A percentile compares a stretch with the other conserved stretches of the same genome.
phyloP scores from a whole-genome alignment of 805 yeast species.

The Wickerhamomyces kurtzmanii region DNA sequence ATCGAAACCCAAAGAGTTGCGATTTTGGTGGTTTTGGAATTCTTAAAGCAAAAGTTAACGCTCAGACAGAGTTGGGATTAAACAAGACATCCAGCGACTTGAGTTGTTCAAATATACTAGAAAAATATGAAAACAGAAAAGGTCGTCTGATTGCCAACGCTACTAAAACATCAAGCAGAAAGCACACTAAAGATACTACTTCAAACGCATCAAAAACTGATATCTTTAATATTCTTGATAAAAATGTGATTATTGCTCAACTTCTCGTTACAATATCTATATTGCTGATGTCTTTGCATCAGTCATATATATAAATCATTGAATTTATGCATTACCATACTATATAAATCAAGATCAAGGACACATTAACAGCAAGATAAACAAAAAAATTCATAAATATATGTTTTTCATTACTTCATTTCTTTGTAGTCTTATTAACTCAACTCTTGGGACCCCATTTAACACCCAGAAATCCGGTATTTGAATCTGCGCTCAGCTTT shows the following conservation, averaged over 20 bases:
- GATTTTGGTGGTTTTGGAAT: constrained; percentile 13
- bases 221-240: constrained; percentile 5
- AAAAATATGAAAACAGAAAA: constrained; percentile 3
- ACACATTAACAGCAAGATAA: no score
- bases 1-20: constrained; percentile 22
- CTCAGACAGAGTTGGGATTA: constrained; percentile 4
- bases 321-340: no score
- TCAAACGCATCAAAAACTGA: constrained; percentile 4
- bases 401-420: no score
- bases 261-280: constrained; percentile 1
- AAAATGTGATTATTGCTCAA: constrained; percentile 18
- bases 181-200: no score
- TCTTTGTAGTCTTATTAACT: no score
- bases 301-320: no score
- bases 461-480: constrained; percentile 64
- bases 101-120: constrained; percentile 10
- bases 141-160: no score
- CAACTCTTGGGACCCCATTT: constrained; percentile 80
- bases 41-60: constrained; percentile 5
- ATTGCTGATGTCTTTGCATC: no score
- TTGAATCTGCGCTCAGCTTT: constrained; percentile 28
- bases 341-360: no score
- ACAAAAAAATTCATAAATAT: no score
- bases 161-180: no score
- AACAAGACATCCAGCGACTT: constrained; percentile 6